Evolutionary conservation across 179 eudicot species (phyloP).

Genomic region (Heliamphora pulchella): DNA sequence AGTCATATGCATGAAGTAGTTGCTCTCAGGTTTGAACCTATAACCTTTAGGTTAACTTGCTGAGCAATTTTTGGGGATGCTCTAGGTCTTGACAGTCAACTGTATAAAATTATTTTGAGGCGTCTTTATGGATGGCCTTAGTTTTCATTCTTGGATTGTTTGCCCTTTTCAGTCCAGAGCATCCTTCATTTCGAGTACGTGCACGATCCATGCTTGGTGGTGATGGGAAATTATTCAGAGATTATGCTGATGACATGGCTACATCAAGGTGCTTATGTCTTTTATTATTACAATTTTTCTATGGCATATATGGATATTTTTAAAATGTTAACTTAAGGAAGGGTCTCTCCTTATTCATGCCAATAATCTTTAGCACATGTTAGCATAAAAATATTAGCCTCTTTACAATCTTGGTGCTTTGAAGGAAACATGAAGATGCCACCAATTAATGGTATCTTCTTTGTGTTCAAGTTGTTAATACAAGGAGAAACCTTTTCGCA

Average conservation of each 20-base stretch:
- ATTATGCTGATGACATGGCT: constrained; percentile 49
- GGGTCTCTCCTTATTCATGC: background rate
- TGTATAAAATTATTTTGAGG: background rate
- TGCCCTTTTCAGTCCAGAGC: constrained; percentile 77
- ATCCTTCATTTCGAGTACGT: constrained; percentile 76
- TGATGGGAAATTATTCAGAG: constrained; percentile 64
- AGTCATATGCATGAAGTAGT: no score
- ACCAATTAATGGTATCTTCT: background rate
- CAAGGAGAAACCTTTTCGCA: background rate
- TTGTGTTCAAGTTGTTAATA: background rate
- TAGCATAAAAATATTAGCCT: background rate
- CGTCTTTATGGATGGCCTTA: background rate
- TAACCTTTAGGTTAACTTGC: no score
- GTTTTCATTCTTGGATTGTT: constrained; percentile 9
- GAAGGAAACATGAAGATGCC: background rate
- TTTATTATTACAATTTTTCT: background rate
- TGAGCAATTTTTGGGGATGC: background rate
- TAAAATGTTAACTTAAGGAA: background rate
- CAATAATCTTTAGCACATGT: background rate
- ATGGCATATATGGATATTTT: background rate
- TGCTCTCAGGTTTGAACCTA: no score
- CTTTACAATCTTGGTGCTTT: background rate
- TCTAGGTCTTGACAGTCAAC: background rate
- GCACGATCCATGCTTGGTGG: constrained; percentile 93
- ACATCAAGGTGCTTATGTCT: constrained; percentile 61